phyloP scores from a whole-genome alignment of 352 stramenopile genomes.

The Pythium scleroteichum region DNA sequence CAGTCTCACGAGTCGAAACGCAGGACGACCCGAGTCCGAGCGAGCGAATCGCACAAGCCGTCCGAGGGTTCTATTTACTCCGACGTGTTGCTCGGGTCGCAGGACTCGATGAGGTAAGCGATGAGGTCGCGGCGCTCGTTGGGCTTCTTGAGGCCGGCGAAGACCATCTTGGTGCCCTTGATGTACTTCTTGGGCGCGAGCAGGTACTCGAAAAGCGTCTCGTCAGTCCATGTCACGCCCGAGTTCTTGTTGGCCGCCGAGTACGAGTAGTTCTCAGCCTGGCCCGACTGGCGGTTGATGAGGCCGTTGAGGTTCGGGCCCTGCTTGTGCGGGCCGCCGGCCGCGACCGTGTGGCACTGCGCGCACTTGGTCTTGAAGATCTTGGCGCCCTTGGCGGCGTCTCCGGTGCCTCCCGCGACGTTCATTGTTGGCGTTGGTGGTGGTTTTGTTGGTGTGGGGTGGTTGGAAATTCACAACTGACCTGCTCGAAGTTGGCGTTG shows the following conservation, averaged over 20 bases:
- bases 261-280: constrained; percentile 98
- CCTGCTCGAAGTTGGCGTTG: constrained; percentile 6
- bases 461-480: constrained; percentile 37
- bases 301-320: constrained; percentile 98
- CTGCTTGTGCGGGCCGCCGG: constrained; percentile 96
- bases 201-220: constrained; percentile 99
- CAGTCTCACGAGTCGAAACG: too few species aligned
- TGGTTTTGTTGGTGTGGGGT: constrained; percentile 13
- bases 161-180: constrained; percentile 99
- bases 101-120: constrained; percentile 95
- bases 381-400: constrained; percentile 90
- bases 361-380: constrained; percentile 98
- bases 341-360: constrained; percentile 92
- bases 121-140: constrained; percentile 98
- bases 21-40: too few species aligned
- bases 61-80: constrained; percentile 28
- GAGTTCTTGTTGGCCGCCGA: constrained; percentile 99
- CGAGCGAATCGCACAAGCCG: too few species aligned
- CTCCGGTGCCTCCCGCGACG: constrained; percentile 57
- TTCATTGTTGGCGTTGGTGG: constrained; percentile 38
- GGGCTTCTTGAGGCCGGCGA: constrained; percentile 99
- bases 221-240: constrained; percentile 94
- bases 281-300: constrained; percentile 95
- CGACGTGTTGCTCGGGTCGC: constrained; percentile 46
- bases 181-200: constrained; percentile 99